Base-by-base conservation (phyloP, 208 protist species). In the Kentomonas sorsogonicus region DNA sequence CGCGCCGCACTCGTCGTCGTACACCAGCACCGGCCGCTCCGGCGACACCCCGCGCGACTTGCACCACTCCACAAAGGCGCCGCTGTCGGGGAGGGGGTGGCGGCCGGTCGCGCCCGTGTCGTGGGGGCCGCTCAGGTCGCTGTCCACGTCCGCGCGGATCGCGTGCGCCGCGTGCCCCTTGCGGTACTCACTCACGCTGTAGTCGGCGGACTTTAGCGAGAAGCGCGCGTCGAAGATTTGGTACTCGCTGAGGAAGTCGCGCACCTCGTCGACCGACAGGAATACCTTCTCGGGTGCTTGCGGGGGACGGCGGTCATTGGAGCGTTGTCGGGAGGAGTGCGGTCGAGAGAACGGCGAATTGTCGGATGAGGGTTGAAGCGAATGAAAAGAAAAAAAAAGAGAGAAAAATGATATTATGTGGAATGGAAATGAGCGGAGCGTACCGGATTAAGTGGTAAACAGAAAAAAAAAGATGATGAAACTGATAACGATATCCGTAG, bases 1-100 rank as follows among this genome's bases (percentile, higher is more conserved):
- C 36, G 57, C 82, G 0, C 87, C 87, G 55, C 81, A 77, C 34
- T 80, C 69, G 48, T 88, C 83, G 44, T 94, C 87, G 74, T 94
- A 94, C 57, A 71, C 82, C 50, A 94, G 64, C 45, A 94, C 81
- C n/a, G 83, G 81, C 31, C 59, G 64, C 0, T 50, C 41, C 0
- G 31, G 33, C 1, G 43, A 46, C 11, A 94, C 66, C 10, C 81
- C 83, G 26, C 68, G 62, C 3, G 57, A 56, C 44, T 68, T 67
- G 58, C 83, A 89, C 81, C 83, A 91, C 48, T 59, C 64, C 15
- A 83, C 45, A 51, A 94, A 94, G 15, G 59, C 57, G 3, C 56
- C 57, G 20, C 61, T 66, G 10, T 53, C 40, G 0, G 87, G 83
- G 10, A 94, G 64, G 2, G 79, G 79, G 60, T 91, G 87, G 15